phyloP scores from a whole-genome alignment of 1,284 basidiomycete genomes.

The Papiliotrema fonsecae region DNA sequence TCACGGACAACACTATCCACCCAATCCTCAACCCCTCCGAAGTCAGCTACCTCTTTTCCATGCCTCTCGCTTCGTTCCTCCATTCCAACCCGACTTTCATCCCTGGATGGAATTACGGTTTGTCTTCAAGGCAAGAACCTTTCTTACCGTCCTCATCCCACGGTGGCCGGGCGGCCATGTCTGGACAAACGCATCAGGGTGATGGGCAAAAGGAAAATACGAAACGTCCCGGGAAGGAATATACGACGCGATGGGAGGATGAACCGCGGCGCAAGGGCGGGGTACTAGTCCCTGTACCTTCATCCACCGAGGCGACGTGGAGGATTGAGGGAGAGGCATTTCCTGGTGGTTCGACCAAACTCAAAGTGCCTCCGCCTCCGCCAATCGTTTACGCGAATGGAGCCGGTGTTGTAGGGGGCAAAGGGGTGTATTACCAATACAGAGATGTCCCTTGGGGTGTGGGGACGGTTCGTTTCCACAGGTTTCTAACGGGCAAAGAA shows the following conservation, averaged over 20 bases:
- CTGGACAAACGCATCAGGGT: too few species aligned
- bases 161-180: too few species aligned
- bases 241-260: too few species aligned
- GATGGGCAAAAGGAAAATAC: too few species aligned
- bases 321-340: background rate
- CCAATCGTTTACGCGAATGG: conserved; percentile 19
- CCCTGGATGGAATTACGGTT: conserved; percentile 43
- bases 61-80: conserved; percentile 71
- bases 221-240: too few species aligned
- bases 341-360: background rate
- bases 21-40: conserved; percentile 73
- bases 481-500: conserved; percentile 75
- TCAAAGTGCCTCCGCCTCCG: conserved; percentile 22
- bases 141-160: conserved; percentile 12
- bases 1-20: conserved; percentile 58
- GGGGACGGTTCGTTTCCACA: conserved; percentile 58
- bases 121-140: conserved; percentile 18
- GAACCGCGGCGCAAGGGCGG: too few species aligned
- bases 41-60: conserved; percentile 73
- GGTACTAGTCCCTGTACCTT: too few species aligned
- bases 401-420: conserved; percentile 22
- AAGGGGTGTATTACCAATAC: conserved; percentile 58
- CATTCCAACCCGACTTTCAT: conserved; percentile 60
- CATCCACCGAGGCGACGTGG: too few species aligned
- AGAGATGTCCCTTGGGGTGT: conserved; percentile 54